Conservation (phyloP, 768 basidiomycete genomes). For the Hypholoma sublateritium region DNA sequence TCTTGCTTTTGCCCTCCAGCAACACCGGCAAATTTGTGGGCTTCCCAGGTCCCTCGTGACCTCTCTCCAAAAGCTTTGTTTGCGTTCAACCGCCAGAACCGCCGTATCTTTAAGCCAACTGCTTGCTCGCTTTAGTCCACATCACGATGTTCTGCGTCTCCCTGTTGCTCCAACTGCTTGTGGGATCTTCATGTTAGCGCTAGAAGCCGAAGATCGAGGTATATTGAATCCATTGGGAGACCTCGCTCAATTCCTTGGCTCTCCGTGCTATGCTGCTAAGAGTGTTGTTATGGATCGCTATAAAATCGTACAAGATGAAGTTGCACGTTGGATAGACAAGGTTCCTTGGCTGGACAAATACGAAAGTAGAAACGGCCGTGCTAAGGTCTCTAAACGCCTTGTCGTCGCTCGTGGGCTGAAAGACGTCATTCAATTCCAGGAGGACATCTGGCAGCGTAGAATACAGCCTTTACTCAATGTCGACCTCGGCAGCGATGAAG, state of each 20-base stretch:
- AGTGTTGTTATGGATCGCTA: conserved; percentile 68
- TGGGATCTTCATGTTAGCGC: conserved; percentile 65
- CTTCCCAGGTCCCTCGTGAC: conserved; percentile 36
- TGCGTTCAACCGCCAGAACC: conserved; percentile 43
- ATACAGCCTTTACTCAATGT: conserved; percentile 38
- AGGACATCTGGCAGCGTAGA: conserved; percentile 54
- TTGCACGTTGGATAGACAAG: conserved; percentile 59
- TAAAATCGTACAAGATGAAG: conserved; percentile 58
- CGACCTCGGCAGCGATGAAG: conserved; percentile 33
- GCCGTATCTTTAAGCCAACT: conserved; percentile 46
- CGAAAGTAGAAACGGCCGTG: conserved; percentile 46
- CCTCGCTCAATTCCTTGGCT: conserved; percentile 58
- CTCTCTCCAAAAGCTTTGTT: conserved; percentile 38
- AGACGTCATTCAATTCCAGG: conserved; percentile 68
- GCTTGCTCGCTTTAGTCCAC: conserved; percentile 35
- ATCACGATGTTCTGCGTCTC: conserved; percentile 36
- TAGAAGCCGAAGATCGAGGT: conserved; percentile 64
- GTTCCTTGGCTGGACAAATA: conserved; percentile 76
- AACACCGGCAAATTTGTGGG: conserved; percentile 26
- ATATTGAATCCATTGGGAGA: conserved; percentile 53
- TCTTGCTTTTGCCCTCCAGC: conserved; percentile 39
- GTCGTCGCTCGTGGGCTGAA: conserved; percentile 67
- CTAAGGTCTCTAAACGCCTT: conserved; percentile 61
- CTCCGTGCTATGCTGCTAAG: conserved; percentile 48
- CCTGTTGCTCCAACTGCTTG: conserved; percentile 56